These are phyloP conservation scores for Scedosporium boydii DNA, from an alignment of 2,329 filamentous ascomycete species.

Conservation along the genomic window DNA sequence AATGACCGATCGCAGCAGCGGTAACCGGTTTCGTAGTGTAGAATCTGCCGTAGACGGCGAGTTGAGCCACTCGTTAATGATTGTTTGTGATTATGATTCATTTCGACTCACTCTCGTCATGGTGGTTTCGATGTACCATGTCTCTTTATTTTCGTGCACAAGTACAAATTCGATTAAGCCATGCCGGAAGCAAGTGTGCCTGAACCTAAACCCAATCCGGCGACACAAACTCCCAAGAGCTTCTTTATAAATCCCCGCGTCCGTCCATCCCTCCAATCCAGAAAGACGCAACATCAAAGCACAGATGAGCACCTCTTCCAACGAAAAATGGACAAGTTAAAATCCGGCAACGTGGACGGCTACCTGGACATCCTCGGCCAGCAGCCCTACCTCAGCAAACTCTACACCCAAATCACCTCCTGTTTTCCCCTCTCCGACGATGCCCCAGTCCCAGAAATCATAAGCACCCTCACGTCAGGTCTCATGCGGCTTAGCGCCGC, in stretches of 20 bases:
- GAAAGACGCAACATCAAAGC: background rate
- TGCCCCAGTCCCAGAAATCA: constrained; percentile 13
- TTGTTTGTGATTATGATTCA: background rate
- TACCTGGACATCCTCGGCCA: constrained; percentile 3
- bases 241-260: too few species aligned
- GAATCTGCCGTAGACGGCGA: background rate
- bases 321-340: background rate
- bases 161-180: background rate
- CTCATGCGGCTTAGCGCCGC: constrained; percentile 22
- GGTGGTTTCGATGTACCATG: background rate
- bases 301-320: too few species aligned
- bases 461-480: constrained; percentile 19
- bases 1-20: too few species aligned
- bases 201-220: too few species aligned
- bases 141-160: background rate
- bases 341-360: background rate
- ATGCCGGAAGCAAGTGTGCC: background rate
- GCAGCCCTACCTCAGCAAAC: constrained; percentile 10
- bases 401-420: constrained; percentile 33
- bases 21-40: background rate
- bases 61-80: background rate
- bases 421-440: constrained; percentile 19
- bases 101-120: background rate
- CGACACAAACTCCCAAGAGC: too few species aligned
- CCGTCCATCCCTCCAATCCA: too few species aligned